A percentile compares a stretch with the other conserved stretches of the same genome.
phyloP scores from a whole-genome alignment of 1,284 basidiomycete species.

The Ceratobasidium sp. region DNA sequence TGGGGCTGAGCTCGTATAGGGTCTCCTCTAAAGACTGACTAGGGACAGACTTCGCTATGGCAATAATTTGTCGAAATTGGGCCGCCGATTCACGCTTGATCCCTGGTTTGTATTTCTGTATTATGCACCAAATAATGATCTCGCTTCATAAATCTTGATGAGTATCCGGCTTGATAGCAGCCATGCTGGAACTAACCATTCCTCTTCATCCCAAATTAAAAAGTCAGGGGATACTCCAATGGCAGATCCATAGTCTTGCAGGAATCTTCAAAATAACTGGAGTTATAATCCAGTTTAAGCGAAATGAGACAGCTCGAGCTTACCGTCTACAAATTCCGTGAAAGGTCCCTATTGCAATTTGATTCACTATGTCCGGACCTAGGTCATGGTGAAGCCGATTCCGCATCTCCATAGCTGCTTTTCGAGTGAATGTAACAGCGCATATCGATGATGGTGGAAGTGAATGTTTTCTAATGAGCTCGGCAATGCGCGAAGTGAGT shows the following conservation, averaged over 20 bases:
- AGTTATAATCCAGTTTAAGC: neutral
- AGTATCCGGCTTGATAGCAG: neutral
- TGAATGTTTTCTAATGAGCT: conserved; percentile 71
- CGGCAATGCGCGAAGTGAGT: conserved; percentile 79
- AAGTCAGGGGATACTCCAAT: conserved; percentile 79
- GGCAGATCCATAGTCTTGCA: conserved; percentile 71
- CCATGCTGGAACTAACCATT: conserved; percentile 67
- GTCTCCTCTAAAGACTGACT: neutral
- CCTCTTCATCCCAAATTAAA: conserved; percentile 83
- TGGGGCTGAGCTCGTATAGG: neutral
- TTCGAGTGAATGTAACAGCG: conserved; percentile 88
- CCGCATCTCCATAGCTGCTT: conserved; percentile 91
- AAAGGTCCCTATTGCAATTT: conserved; percentile 64
- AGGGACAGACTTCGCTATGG: conserved; percentile 77
- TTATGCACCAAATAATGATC: conserved; percentile 71
- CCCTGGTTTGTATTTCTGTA: conserved; percentile 59
- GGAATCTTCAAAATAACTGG: conserved; percentile 54
- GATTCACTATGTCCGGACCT: neutral
- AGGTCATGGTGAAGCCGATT: conserved; percentile 63
- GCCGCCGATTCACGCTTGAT: conserved; percentile 63
- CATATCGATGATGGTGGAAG: conserved; percentile 72
- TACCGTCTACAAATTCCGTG: conserved; percentile 79
- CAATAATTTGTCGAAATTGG: conserved; percentile 68
- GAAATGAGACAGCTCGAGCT: neutral
- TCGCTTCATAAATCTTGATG: conserved; percentile 60